Evolutionary conservation across 129 eudicot genomes (phyloP).

Genomic region (Arctium lappa): DNA sequence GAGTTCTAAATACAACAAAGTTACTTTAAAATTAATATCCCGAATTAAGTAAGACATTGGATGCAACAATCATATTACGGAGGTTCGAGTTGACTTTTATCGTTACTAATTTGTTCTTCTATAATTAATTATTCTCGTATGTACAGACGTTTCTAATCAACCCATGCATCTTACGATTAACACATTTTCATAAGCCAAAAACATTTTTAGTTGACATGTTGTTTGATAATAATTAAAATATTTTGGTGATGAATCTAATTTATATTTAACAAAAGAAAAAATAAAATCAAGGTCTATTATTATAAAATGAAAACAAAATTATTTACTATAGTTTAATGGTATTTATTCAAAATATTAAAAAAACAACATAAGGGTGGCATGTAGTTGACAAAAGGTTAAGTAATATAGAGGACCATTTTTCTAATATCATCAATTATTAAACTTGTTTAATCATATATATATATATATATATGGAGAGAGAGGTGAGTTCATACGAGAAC

Average conservation of each 20-base stretch:
- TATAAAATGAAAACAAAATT: neutral
- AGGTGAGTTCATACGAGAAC: too few relatives aligned
- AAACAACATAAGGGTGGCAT: constrained; percentile 6
- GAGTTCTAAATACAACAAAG: too few relatives aligned
- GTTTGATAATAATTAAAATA: neutral
- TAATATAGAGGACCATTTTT: neutral
- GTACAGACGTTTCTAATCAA: neutral
- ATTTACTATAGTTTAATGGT: neutral
- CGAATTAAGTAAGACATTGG: too few relatives aligned
- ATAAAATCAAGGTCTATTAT: neutral
- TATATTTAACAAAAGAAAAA: too few relatives aligned
- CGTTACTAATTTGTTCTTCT: neutral
- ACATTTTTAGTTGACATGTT: neutral
- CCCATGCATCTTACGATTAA: neutral
- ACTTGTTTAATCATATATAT: constrained; percentile 4
- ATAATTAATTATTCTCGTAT: neutral
- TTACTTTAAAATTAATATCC: too few relatives aligned
- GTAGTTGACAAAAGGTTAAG: constrained; percentile 23
- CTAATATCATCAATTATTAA: neutral
- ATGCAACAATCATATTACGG: neutral
- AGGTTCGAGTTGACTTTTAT: neutral
- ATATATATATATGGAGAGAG: neutral
- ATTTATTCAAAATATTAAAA: constrained; percentile 1
- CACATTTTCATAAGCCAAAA: neutral
- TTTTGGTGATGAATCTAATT: neutral